Conservation (phyloP, 129 eudicot species). For the Dittrichia graveolens region DNA sequence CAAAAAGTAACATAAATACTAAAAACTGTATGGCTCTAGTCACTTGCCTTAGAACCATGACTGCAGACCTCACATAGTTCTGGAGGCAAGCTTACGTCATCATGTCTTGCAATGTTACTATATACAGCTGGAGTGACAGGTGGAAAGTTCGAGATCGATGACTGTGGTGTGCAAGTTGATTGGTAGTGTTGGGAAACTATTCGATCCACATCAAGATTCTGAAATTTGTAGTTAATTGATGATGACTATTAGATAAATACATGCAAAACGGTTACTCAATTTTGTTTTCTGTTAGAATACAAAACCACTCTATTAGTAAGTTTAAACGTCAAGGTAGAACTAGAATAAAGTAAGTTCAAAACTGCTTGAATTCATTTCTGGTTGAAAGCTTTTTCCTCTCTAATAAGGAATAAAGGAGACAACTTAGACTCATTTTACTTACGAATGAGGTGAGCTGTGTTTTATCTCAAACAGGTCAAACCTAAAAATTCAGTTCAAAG, state of each 20-base stretch:
- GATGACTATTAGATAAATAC: constrained; percentile 14
- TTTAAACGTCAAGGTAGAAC: background rate
- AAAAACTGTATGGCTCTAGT: constrained; percentile 9
- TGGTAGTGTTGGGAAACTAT: constrained; percentile 88
- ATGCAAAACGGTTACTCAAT: constrained; percentile 1
- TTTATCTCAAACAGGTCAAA: constrained; percentile 11
- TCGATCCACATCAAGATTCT: constrained; percentile 95
- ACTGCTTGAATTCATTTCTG: constrained; percentile 15
- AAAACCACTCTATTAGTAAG: background rate
- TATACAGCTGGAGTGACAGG: constrained; percentile 57
- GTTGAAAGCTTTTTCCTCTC: constrained; percentile 14
- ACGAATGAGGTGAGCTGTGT: background rate
- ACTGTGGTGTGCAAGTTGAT: constrained; percentile 71
- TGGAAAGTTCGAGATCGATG: constrained; percentile 59
- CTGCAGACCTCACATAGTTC: constrained; percentile 73
- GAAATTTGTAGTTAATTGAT: constrained; percentile 36
- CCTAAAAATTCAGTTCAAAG: background rate
- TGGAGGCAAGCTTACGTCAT: constrained; percentile 63
- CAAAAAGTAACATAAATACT: constrained; percentile 20
- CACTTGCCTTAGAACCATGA: constrained; percentile 74
- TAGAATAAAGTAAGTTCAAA: constrained; percentile 9
- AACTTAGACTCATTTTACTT: constrained; percentile 5
- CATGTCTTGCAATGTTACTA: constrained; percentile 35
- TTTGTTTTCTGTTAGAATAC: constrained; percentile 5
- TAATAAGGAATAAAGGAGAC: constrained; percentile 8